Evolutionary conservation across 345 rosid species (phyloP).

Genomic region (Pistacia vera): DNA sequence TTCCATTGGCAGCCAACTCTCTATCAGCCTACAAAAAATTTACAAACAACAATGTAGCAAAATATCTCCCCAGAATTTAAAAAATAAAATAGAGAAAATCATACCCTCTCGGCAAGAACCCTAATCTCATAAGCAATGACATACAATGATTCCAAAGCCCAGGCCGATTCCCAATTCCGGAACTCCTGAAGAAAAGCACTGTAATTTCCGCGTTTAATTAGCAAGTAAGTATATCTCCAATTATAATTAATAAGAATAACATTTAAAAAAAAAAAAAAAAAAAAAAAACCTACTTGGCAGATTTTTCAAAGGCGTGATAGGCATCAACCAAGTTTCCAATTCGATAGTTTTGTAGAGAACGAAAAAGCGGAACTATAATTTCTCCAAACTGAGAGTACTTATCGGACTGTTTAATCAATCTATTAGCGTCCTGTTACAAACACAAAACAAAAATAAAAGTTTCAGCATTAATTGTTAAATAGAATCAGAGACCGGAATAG

Average conservation of each 20-base stretch:
- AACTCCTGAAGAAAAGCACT: conserved; percentile 98
- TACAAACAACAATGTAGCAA: not conserved
- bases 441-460: not conserved
- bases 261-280: conserved; percentile 7
- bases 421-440: conserved; percentile 59
- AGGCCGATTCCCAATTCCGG: conserved; percentile 96
- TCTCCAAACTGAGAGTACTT: conserved; percentile 71
- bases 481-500: not conserved
- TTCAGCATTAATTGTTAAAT: not conserved
- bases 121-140: conserved; percentile 89
- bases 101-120: conserved; percentile 94
- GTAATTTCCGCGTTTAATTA: conserved; percentile 18
- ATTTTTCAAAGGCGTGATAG: conserved; percentile 78
- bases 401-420: conserved; percentile 80
- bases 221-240: not conserved
- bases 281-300: conserved; percentile 57
- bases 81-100: not conserved
- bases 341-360: conserved; percentile 76
- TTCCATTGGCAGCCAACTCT: conserved; percentile 74
- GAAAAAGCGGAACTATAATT: conserved; percentile 63
- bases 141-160: conserved; percentile 92
- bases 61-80: not conserved
- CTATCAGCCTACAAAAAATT: conserved; percentile 70
- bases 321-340: conserved; percentile 71
- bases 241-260: not conserved